Base-by-base conservation (phyloP, 1,139 yeast species). In the Geotrichum fermentans region DNA sequence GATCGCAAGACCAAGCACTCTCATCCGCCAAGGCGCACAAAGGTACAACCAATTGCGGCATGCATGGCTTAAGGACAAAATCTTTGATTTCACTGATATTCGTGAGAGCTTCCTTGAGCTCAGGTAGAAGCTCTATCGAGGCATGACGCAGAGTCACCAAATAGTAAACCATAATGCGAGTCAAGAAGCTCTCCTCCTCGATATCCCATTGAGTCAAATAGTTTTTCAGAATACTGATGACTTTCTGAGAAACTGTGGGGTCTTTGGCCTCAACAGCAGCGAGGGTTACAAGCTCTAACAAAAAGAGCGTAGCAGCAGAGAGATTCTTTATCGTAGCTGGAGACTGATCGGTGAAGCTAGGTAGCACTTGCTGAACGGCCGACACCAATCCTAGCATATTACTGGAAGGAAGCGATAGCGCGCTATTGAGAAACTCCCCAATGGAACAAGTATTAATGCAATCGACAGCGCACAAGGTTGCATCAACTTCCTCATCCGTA, bases 401-500 rank as follows among this genome's bases (percentile, higher is more conserved):
- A 14, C 18, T n/a, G 2, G 38, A 21, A 14, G 46, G 40, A 21
- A 28, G 22, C 29, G 29, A 21, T 52, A 43, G 7, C 8, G 38
- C 17, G n/a, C 22, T 40, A 1, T 70, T 73, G 54, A 83, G 74
- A 6, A 84, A 67, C 2, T 68, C 67, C 1, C 77, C 68, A 7
- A 88, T 68, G 41, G 77, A 76, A 53, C 89, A 78, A 0, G 89
- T 78, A 50, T 78, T 78, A 47, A 89, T 74, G 62, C 97, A 90
- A 57, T 90, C 95, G 49, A 84, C 70, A 0, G 96, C 83, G 3
- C 88, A 82, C 21, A 84, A 67, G 0, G 97, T 85, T 2, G 87
- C 78, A 55, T 89, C 96, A 44, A 92, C 82, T 60, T 90, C 97
- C 58, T 85, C 95, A 51, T 86, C 95, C 1, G 94, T 78, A 4